Evolutionary conservation across 2,329 filamentous ascomycete genomes (phyloP).

Genomic region (Pseudogymnoascus sp.): DNA sequence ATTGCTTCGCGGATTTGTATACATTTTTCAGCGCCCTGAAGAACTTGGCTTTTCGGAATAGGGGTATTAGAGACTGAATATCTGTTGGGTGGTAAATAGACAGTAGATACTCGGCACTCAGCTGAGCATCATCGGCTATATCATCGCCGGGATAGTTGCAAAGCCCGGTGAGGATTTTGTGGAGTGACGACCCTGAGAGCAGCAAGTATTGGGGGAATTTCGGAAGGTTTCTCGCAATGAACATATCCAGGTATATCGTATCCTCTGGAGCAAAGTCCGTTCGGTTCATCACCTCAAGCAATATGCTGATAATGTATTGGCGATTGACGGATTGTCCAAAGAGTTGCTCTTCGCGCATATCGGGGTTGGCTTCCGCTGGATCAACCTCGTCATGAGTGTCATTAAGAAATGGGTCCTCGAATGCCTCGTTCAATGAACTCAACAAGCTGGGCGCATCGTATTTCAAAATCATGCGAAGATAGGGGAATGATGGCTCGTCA

Average conservation of each 20-base stretch:
- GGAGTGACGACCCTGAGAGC: slow-evolving; percentile 76
- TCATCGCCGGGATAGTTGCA: slow-evolving; percentile 76
- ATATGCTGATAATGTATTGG: slow-evolving; percentile 84
- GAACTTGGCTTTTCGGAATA: slow-evolving; percentile 74
- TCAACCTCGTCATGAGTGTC: slow-evolving; percentile 57
- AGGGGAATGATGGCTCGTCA: slow-evolving; percentile 71
- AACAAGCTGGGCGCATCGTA: slow-evolving; percentile 90
- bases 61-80: slow-evolving; percentile 62
- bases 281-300: slow-evolving; percentile 81
- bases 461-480: slow-evolving; percentile 72
- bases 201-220: slow-evolving; percentile 96
- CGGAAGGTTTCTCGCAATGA: slow-evolving; percentile 87
- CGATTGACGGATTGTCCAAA: slow-evolving; percentile 70
- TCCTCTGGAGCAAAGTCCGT: slow-evolving; percentile 69
- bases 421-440: slow-evolving; percentile 92
- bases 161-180: slow-evolving; percentile 69
- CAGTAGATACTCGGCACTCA: slow-evolving; percentile 92
- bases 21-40: slow-evolving; percentile 86
- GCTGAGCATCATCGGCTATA: slow-evolving; percentile 83
- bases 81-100: slow-evolving; percentile 90
- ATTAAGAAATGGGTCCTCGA: slow-evolving; percentile 90
- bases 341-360: slow-evolving; percentile 56
- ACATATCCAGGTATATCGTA: slow-evolving; percentile 96
- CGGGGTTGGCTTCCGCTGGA: slow-evolving; percentile 40
- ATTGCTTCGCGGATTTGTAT: slow-evolving; percentile 72